phyloP scores from a whole-genome alignment of 805 yeast genomes.

The Candida rishiriensis region DNA sequence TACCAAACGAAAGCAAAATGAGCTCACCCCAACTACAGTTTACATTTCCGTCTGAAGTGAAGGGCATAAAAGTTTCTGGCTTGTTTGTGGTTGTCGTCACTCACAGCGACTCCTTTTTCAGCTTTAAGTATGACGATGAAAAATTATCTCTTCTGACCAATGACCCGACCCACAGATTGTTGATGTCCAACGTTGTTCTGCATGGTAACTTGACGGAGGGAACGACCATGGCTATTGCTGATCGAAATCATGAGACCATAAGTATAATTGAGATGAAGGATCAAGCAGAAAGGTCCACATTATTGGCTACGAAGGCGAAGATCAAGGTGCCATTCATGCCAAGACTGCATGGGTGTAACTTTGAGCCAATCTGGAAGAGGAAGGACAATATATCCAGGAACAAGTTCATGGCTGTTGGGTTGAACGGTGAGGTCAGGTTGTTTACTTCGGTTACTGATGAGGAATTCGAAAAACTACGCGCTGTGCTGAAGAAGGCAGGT shows the following conservation, averaged over 20 bases:
- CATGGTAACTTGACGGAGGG: slow-evolving; percentile 4
- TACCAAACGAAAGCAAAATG: slow-evolving; percentile 19
- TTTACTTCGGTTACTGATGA: slow-evolving; percentile 11
- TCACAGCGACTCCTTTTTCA: slow-evolving; percentile 23
- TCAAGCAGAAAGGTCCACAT: neutral
- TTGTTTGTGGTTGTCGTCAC: slow-evolving; percentile 25
- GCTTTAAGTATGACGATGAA: slow-evolving; percentile 14
- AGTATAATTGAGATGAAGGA: slow-evolving; percentile 6
- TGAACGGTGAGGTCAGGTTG: slow-evolving; percentile 34
- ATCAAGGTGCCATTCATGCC: slow-evolving; percentile 30
- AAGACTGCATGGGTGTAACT: slow-evolving; percentile 23
- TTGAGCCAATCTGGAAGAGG: slow-evolving; percentile 31
- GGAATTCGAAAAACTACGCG: slow-evolving; percentile 5
- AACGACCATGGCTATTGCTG: slow-evolving; percentile 13
- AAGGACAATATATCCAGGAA: slow-evolving; percentile 1
- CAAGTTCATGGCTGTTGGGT: slow-evolving; percentile 30
- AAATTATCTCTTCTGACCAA: slow-evolving; percentile 8
- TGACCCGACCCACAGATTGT: slow-evolving; percentile 19
- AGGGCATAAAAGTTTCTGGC: slow-evolving; percentile 20
- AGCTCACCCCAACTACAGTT: slow-evolving; percentile 11
- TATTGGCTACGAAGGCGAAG: slow-evolving; percentile 7
- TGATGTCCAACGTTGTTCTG: slow-evolving; percentile 20
- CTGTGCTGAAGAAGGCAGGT: slow-evolving; percentile 1
- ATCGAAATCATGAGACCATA: slow-evolving; percentile 17
- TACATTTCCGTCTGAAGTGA: slow-evolving; percentile 14